Conservation (phyloP, 352 stramenopile genomes). For the Globisporangium camurandrum region DNA sequence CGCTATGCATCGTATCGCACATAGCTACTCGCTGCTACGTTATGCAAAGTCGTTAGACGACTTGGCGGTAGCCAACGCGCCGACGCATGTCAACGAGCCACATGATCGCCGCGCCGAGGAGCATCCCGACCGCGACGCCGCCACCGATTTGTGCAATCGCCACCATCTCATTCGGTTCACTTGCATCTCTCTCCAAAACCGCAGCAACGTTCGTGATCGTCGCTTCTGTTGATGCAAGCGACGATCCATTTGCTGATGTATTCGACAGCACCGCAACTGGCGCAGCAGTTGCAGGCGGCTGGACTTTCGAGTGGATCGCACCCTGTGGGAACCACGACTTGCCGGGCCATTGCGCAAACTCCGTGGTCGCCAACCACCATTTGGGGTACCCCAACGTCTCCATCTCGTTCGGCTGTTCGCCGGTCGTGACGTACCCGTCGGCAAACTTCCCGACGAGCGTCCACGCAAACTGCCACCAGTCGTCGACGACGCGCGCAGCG, state of each 20-base stretch:
- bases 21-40: background rate
- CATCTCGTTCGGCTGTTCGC: slow-evolving; percentile 35
- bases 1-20: background rate
- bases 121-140: slow-evolving; percentile 19
- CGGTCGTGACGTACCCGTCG: slow-evolving; percentile 47
- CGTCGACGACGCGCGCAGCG: slow-evolving; percentile 25
- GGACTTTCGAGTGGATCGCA: slow-evolving; percentile 12
- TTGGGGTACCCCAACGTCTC: slow-evolving; percentile 32
- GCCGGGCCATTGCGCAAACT: slow-evolving; percentile 43
- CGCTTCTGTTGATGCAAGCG: background rate
- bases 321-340: slow-evolving; percentile 24
- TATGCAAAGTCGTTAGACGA: too few species aligned
- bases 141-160: slow-evolving; percentile 13
- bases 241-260: background rate
- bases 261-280: background rate
- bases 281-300: background rate
- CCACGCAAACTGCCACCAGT: slow-evolving; percentile 55
- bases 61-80: slow-evolving; percentile 23
- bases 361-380: slow-evolving; percentile 31
- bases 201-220: background rate
- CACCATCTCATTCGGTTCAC: background rate
- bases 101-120: slow-evolving; percentile 23
- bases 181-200: background rate
- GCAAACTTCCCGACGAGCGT: slow-evolving; percentile 40
- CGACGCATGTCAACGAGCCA: slow-evolving; percentile 23